A percentile compares a stretch with the other conserved stretches of the same genome.
These are phyloP conservation scores for Penicillium egyptiacum DNA, from an alignment of 495 filamentous ascomycete species.

Conservation along the genomic window DNA sequence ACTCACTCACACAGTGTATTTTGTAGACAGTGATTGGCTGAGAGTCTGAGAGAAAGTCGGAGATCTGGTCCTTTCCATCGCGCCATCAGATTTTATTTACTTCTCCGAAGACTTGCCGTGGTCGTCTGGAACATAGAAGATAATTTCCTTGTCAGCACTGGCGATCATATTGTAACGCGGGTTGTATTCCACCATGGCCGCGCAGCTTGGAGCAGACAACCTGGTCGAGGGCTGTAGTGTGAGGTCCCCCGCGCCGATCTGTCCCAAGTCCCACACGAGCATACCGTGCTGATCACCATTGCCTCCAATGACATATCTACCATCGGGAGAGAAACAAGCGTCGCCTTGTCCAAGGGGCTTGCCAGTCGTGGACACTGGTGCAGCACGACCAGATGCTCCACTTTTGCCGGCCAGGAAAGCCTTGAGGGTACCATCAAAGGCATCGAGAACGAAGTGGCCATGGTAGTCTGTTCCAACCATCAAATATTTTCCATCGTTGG, in stretches of 20 bases:
- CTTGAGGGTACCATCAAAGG: conserved; percentile 75
- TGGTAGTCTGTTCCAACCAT: conserved; percentile 75
- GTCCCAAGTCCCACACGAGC: conserved; percentile 78
- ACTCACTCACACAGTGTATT: not conserved
- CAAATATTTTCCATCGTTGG: conserved; percentile 87
- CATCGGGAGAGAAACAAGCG: conserved; percentile 84
- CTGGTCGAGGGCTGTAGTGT: conserved; percentile 62
- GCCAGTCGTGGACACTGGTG: conserved; percentile 46
- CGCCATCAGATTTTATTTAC: conserved; percentile 12
- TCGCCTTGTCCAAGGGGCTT: conserved; percentile 68
- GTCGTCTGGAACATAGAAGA: conserved; percentile 81
- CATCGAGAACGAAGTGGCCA: conserved; percentile 87
- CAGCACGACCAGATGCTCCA: conserved; percentile 47
- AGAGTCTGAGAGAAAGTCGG: not conserved
- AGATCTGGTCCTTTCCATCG: not conserved
- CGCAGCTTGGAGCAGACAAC: conserved; percentile 64
- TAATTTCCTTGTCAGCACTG: conserved; percentile 79
- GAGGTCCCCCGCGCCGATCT: conserved; percentile 48
- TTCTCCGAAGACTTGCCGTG: conserved; percentile 34
- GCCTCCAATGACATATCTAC: conserved; percentile 80
- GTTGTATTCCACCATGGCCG: conserved; percentile 80
- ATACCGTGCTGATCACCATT: conserved; percentile 65
- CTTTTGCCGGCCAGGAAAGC: conserved; percentile 57
- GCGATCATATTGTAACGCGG: conserved; percentile 87
- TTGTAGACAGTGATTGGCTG: not conserved